Conservation (phyloP, 1,139 yeast genomes). For the Wickerhamomyces sp. region DNA sequence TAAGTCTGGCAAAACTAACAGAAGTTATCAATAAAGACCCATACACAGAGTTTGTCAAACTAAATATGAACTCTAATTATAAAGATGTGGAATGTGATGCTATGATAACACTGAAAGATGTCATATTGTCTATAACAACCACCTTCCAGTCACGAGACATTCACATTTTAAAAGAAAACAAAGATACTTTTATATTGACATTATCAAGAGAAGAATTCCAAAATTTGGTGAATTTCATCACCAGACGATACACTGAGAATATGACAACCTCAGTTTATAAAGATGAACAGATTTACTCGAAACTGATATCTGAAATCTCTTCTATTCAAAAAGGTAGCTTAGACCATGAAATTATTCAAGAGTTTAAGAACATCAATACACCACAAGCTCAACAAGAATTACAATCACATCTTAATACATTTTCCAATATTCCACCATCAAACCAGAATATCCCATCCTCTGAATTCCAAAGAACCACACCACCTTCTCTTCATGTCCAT, state of each 20-base stretch:
- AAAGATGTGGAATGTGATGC: conserved; percentile 4
- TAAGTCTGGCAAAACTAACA: conserved; percentile 19
- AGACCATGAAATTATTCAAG: conserved; percentile 25
- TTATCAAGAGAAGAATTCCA: conserved; percentile 16
- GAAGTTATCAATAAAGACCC: conserved; percentile 19
- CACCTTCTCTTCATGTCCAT: background rate
- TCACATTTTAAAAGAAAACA: conserved; percentile 18
- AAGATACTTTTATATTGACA: conserved; percentile 20
- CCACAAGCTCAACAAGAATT: background rate
- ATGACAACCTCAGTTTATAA: conserved; percentile 20
- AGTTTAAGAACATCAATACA: conserved; percentile 6
- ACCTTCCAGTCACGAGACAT: conserved; percentile 19
- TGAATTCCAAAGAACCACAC: background rate
- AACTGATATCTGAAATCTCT: conserved; percentile 28
- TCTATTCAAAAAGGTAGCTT: conserved; percentile 31
- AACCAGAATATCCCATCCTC: background rate
- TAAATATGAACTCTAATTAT: conserved; percentile 8
- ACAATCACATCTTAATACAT: too few species aligned
- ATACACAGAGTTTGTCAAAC: conserved; percentile 9
- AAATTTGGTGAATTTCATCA: conserved; percentile 9
- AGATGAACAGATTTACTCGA: conserved; percentile 29
- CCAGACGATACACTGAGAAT: conserved; percentile 10
- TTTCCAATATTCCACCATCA: too few species aligned
- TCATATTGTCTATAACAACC: conserved; percentile 20
- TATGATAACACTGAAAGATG: conserved; percentile 17